Base-by-base conservation (phyloP, 2,329 filamentous ascomycete genomes). In the Cadophora malorum region DNA sequence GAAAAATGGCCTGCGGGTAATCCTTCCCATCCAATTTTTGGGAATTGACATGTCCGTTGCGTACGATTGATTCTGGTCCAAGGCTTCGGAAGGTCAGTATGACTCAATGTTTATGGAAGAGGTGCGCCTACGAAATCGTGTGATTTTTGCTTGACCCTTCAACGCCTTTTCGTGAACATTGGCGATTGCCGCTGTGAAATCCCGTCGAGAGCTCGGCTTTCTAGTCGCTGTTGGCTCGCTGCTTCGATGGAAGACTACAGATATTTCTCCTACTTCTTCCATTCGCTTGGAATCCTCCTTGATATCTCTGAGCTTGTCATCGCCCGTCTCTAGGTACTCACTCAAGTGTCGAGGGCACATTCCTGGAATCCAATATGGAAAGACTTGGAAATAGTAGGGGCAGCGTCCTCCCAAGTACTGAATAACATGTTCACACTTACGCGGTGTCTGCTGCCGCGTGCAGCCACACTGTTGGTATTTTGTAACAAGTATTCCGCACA, bases 71-170 rank as follows among this genome's bases (percentile, higher is more conserved):
- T 7, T 10, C 16, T 35, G 28, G 5, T 7, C 53, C 53, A 38
- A 56, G 31, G 9, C 53, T 56, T 9, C 16, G n/a, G 12, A 38
- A 21, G 33, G 35, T 56, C 16, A 56, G 31, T 9, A 52, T 10
- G 14, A 38, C 14, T 38, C 35, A 9, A 38, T 4, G 35, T 38
- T 38, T 9, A 10, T 9, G 9, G 2, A 38, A 25, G 21, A 25
- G 10, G 28, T 28, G 28, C 3, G 31, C 67, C 55, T 52, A 71
- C 70, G 45, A 28, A 21, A 59, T 64, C 23, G 23, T 60, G 21
- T 71, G 70, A 28, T 67, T 23, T 71, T 71, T n/a, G 68, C 62
- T 10, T 70, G 31, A 6, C 65, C 70, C 41, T 72, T 72, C 19
- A 72, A 28, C 19, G 68, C 68, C 38, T 70, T 71, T 35, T 71